These are phyloP conservation scores for Penicillium sp. DNA, from an alignment of 2,329 filamentous ascomycete genomes.

Conservation along the genomic window DNA sequence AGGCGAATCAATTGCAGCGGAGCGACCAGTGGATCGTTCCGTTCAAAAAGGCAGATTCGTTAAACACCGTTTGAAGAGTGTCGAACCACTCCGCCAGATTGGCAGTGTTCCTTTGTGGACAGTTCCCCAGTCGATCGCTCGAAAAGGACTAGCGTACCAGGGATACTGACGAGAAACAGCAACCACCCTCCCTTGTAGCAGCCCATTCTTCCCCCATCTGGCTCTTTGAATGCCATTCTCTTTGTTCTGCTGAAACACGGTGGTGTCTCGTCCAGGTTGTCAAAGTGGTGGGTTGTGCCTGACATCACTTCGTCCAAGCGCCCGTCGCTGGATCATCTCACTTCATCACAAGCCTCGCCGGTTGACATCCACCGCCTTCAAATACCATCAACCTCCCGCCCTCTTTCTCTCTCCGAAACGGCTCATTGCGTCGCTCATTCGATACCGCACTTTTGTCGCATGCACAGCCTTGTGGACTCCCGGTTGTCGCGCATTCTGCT, in stretches of 20 bases:
- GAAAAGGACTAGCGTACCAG: conserved; percentile 38
- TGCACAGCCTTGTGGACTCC: conserved; percentile 7
- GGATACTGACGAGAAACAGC: conserved; percentile 24
- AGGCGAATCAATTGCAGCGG: conserved; percentile 1
- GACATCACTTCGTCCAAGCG: conserved; percentile 13
- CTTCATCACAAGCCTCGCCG: conserved; percentile 11
- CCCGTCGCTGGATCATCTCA: conserved; percentile 4
- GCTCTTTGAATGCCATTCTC: conserved; percentile 15
- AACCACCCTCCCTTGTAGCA: conserved; percentile 26
- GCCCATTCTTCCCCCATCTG: conserved; percentile 1
- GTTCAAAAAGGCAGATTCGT: background rate
- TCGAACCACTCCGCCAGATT: background rate
- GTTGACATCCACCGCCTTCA: background rate
- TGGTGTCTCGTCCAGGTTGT: background rate
- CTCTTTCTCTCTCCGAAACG: background rate
- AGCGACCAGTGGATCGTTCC: background rate
- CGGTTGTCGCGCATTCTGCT: conserved; percentile 15
- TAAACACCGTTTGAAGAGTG: background rate
- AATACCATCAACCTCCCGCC: conserved; percentile 9
- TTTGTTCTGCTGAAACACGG: conserved; percentile 11
- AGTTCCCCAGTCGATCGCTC: conserved; percentile 8
- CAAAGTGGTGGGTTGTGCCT: conserved; percentile 1
- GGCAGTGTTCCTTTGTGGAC: background rate
- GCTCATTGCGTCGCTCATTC: background rate
- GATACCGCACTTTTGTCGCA: conserved; percentile 10